phyloP scores from a whole-genome alignment of 495 filamentous ascomycete genomes.

The Neurospora intermedia region DNA sequence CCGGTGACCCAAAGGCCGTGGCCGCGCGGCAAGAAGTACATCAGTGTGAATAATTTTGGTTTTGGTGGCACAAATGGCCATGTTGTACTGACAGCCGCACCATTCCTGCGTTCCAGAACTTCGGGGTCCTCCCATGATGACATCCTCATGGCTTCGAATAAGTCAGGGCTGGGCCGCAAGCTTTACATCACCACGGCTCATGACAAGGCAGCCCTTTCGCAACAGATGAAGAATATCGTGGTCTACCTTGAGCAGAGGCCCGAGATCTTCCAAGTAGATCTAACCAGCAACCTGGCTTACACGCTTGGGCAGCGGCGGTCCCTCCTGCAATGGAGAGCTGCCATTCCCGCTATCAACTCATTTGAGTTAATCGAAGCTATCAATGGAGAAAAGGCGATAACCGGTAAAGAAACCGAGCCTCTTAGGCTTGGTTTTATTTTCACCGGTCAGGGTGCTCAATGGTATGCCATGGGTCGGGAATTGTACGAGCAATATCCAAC shows the following conservation, averaged over 20 bases:
- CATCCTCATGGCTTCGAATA: conserved; percentile 5
- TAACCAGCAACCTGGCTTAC: conserved; percentile 29
- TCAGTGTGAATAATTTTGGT: conserved; percentile 34
- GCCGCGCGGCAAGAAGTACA: conserved; percentile 27
- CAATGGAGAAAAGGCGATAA: conserved; percentile 25
- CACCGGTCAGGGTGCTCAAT: conserved; percentile 42
- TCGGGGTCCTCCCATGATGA: conserved; percentile 6
- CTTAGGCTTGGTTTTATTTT: conserved; percentile 31
- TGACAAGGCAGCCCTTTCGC: conserved; percentile 30
- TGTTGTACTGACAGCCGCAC: conserved; percentile 38
- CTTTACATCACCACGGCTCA: conserved; percentile 39
- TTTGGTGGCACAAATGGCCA: conserved; percentile 48
- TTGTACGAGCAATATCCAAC: conserved; percentile 30
- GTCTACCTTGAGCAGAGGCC: conserved; percentile 37
- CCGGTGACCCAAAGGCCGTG: conserved; percentile 24
- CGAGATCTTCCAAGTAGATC: conserved; percentile 34
- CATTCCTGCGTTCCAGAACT: conserved; percentile 10
- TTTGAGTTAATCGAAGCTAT: conserved; percentile 36
- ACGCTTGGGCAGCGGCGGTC: conserved; percentile 33
- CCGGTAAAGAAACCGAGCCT: conserved; percentile 26
- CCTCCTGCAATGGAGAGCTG: conserved; percentile 29
- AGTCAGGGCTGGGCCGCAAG: conserved; percentile 22
- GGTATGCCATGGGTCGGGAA: conserved; percentile 44
- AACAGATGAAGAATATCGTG: conserved; percentile 33
- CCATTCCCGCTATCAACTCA: conserved; percentile 31